Evolutionary conservation across 2,329 filamentous ascomycete species (phyloP), one percentile per base, ranked within the genome.

Genomic region (Epichloe sibirici): DNA sequence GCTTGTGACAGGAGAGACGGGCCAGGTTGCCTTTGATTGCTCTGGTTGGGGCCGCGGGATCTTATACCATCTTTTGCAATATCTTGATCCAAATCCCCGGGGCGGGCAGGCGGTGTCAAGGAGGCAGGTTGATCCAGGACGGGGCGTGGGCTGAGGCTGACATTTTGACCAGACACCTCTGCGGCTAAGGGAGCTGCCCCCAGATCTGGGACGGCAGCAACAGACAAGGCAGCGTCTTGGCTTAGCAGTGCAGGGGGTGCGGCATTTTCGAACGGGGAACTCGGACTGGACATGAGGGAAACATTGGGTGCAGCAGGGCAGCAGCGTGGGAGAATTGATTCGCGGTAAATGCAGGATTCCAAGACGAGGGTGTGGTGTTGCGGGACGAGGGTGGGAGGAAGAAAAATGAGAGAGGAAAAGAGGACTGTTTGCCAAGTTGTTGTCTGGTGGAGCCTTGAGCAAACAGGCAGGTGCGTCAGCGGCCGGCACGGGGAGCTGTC

Each of bases 1-100:
- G 77, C 77, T 66, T 80, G 75, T 55, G 75, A 74, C 66, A 81
- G 71, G 60, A 81, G 65, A 54, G 77, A 81, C 59, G 76, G 74
- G 57, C 76, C 76, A 62, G 67, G 68, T 60, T 73, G 69, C 40
- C 53, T 51, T 37, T 51, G 53, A 28, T 25, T 47, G 7, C 28
- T 28, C 45, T 63, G 73, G 68, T 61, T 70, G 69, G 58, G 70
- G 67, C 57, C 66, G 61, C 72, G 67, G 56, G 71, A 58, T 67
- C 74, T 77, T 70, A 75, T 76, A 72, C 73, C 55, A 43, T 56
- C 54, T 39, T 35, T 52, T 23, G 25, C 11, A 39, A 9, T 37
- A 46, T 15, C 35, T 13, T 51, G 44, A 12, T 54, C 54, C 31
- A 49, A 9, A 15, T 54, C 51, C 42, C 44, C 50, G 40, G 51